Base-by-base conservation (phyloP, 345 rosid genomes). In the Murraya paniculata region DNA sequence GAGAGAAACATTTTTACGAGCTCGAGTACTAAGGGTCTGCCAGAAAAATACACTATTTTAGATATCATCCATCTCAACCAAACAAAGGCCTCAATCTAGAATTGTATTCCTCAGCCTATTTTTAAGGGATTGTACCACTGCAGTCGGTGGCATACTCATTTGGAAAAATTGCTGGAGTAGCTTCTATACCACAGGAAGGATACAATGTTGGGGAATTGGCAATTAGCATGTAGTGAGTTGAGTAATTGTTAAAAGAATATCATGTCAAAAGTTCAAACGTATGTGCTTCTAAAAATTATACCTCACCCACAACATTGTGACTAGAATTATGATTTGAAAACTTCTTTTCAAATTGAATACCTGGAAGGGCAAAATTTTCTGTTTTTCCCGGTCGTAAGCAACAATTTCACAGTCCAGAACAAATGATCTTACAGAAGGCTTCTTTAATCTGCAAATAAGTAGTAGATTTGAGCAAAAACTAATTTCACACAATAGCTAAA, bases 361-460 rank as follows among this genome's bases (percentile, higher is more conserved):
- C 99, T 94, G 98, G 82, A 94, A 96, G 71, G 98, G 94, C 41
- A 96, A 88, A 81, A 96, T 96, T 83, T 88, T 94, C 73, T 84
- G 81, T 73, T 89, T 89, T 74, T 82, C 97, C 73, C 92, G 85
- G 78, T 94, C 97, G 69, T 86, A 92, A 84, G 93, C 99, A 86
- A 94, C 98, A 84, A 96, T 82, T 82, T 94, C 99, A 68, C 98
- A 91, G 73, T 96, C 99, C 87, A 94, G 76, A 85, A 94, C 90
- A 83, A 96, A 96, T 59, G 98, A 92, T 72, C 74, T 88, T 64
- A 89, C 91, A 31, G 86, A 84, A 0, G 91, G 71, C 84, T 88
- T 96, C 91, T 92, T 96, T 80, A 90, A 84, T 83, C 99, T 94
- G 91, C 83, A 83, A 16, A 69, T 22, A 73, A 35, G 65, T 53